Evolutionary conservation across 1,284 basidiomycete genomes (phyloP), one percentile per base, ranked within the genome.

Genomic region (Sutorius eximius): DNA sequence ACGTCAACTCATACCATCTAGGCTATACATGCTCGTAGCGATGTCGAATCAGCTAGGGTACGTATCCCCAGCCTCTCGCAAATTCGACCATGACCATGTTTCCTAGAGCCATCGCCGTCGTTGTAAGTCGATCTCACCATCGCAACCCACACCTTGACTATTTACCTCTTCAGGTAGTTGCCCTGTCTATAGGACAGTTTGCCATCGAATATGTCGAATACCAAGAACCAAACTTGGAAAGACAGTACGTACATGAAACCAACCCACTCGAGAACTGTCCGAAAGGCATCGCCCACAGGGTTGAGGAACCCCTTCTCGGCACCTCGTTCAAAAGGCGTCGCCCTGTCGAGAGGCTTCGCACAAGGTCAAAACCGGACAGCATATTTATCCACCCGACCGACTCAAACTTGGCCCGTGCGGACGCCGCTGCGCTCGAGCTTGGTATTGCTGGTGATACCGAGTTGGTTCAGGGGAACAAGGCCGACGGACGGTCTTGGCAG

Each of bases 21-120:
- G 86, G 57, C 69, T 80, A 55, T 89, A 89, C 64, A 88, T 89
- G 86, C 77, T 89, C 16, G 73, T 85, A 54, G 78, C 82, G 15
- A 88, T 88, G 86, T 80, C 83, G 22, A 82, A 85, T 59, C 81
- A 86, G 54, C 55, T 82, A 27, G 80, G 83, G 85, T 87, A 64
- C 71, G 86, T 67, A 27, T 36, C 43, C 33, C 24, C 33, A 9
- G 13, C 16, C 2, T 49, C 30, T 45, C 24, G 27, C 16, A 45
- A 45, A 24, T 10, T 38, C 5, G 36, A 32, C 22, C 49, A 5
- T 62, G 53, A 64, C 49, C 5, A 6, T 2, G 20, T 12, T 41
- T 43, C 38, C 34, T 20, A 86, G 85, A 45, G 67, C 85, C n/a
- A 77, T 87, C 38, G 54, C 80, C 37, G 63, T 81, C 32, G 78